Evolutionary conservation across 176 grass and related monocot genomes (phyloP), one percentile per base, ranked within the genome.

Genomic region (Carex kokanica): DNA sequence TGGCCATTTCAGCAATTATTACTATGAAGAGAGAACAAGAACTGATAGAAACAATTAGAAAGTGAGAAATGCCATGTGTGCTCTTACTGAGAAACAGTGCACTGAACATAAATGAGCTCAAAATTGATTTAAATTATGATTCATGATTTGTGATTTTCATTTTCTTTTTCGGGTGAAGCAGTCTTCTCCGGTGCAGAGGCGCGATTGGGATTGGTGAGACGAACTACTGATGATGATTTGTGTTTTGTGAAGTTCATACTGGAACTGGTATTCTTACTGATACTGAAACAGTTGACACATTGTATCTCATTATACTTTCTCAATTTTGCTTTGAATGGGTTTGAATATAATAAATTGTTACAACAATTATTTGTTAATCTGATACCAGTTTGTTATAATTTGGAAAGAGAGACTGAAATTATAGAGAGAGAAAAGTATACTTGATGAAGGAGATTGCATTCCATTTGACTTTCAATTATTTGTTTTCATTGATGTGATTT

Each of bases 201-300:
- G 79, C 31, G 20, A 82, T 8, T 82, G 79, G 79, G 66, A 21
- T 51, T 82, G 79, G 79, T 82, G 62, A 74, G n/a, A 64, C 41
- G 41, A 43, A 43, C 23, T 65, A 41, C 60, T 65, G 49, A 36
- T 40, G 55, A 13, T 60, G 36, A 20, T n/a, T 80, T 53, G n/a
- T n/a, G n/a, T n/a, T n/a, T n/a, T n/a, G 25, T 80, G 31, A 81
- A 49, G 20, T 75, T 75, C 55, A 0, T 81, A 8, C 57, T 43
- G 32, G 55, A 61, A 62, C 58, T 80, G 56, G 78, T 40, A 45
- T 23, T 75, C 24, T 53, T 47, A 53, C 72, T 53, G 47, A 53
- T 52, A 49, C 27, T 24, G 17, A 53, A 29, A 55, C 4, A 4
- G 27, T 75, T 31, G 72, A 75, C 72, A 55, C 47, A 54, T 16